These are phyloP conservation scores for Hypholoma fasciculare DNA, from an alignment of 768 basidiomycete genomes.

Conservation along the genomic window DNA sequence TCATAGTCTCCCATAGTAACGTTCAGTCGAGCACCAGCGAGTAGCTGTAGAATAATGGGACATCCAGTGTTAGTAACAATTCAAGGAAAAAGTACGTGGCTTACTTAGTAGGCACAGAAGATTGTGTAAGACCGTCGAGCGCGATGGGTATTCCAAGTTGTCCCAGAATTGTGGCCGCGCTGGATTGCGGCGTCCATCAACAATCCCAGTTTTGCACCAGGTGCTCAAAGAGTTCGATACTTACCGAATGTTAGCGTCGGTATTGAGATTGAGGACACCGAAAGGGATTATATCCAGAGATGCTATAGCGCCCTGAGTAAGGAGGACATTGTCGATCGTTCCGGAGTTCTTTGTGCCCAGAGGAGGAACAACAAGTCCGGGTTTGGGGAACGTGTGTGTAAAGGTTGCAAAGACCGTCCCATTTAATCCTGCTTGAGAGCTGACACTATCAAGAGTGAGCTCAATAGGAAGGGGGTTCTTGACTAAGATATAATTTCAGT, in stretches of 20 bases:
- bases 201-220: not conserved
- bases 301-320: slow-evolving; percentile 47
- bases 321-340: slow-evolving; percentile 48
- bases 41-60: not conserved
- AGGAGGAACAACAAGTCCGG: slow-evolving; percentile 45
- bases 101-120: slow-evolving; percentile 30
- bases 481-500: slow-evolving; percentile 21
- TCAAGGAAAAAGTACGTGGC: not conserved
- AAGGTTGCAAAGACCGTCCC: slow-evolving; percentile 58
- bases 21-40: no score
- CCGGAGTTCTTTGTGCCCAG: slow-evolving; percentile 57
- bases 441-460: slow-evolving; percentile 44
- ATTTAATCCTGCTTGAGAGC: slow-evolving; percentile 47
- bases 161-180: slow-evolving; percentile 30
- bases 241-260: slow-evolving; percentile 37
- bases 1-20: no score
- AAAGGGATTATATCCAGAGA: slow-evolving; percentile 56
- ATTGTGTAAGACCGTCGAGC: slow-evolving; percentile 34
- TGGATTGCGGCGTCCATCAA: slow-evolving; percentile 5
- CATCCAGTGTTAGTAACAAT: not conserved
- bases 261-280: slow-evolving; percentile 49
- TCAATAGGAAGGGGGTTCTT: slow-evolving; percentile 46
- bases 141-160: slow-evolving; percentile 32
- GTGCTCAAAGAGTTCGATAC: not conserved
- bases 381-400: slow-evolving; percentile 51